phyloP scores from a whole-genome alignment of 2,329 filamentous ascomycete species.

The Grosmannia clavigera region DNA sequence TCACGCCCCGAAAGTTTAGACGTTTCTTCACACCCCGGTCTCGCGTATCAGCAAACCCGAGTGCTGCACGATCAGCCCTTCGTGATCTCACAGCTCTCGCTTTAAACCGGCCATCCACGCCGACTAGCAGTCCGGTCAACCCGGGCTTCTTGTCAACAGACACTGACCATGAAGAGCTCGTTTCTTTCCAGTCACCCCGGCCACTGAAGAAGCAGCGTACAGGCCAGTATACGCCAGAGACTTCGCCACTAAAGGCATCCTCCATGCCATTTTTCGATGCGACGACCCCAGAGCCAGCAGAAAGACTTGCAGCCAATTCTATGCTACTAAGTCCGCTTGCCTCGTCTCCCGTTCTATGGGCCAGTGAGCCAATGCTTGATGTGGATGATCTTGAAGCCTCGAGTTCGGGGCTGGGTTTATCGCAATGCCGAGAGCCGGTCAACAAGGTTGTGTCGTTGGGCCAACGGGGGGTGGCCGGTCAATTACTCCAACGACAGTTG shows the following conservation, averaged over 20 bases:
- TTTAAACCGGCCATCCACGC: constrained; percentile 27
- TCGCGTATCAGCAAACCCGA: constrained; percentile 24
- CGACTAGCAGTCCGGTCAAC: constrained; percentile 14
- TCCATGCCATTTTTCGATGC: constrained; percentile 2
- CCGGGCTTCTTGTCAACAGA: background rate
- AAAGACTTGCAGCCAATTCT: constrained; percentile 4
- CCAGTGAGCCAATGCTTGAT: constrained; percentile 18
- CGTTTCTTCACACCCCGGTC: constrained; percentile 41
- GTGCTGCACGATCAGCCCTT: constrained; percentile 26
- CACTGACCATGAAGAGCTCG: constrained; percentile 7
- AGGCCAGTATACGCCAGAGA: constrained; percentile 25
- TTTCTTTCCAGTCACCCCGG: constrained; percentile 15
- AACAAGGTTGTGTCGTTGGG: constrained; percentile 13
- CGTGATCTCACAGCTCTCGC: constrained; percentile 27
- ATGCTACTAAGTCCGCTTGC: constrained; percentile 27
- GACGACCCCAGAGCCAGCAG: constrained; percentile 3
- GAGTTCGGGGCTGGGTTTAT: background rate
- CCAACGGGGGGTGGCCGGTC: constrained; percentile 24
- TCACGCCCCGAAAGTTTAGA: constrained; percentile 41
- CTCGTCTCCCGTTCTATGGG: constrained; percentile 17
- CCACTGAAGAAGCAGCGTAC: constrained; percentile 25
- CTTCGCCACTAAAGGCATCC: constrained; percentile 21
- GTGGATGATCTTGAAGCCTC: constrained; percentile 15
- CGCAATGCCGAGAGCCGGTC: background rate
- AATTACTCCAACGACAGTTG: constrained; percentile 27